These are phyloP conservation scores for Lentinula detonsa DNA, from an alignment of 768 basidiomycete species.

Conservation along the genomic window DNA sequence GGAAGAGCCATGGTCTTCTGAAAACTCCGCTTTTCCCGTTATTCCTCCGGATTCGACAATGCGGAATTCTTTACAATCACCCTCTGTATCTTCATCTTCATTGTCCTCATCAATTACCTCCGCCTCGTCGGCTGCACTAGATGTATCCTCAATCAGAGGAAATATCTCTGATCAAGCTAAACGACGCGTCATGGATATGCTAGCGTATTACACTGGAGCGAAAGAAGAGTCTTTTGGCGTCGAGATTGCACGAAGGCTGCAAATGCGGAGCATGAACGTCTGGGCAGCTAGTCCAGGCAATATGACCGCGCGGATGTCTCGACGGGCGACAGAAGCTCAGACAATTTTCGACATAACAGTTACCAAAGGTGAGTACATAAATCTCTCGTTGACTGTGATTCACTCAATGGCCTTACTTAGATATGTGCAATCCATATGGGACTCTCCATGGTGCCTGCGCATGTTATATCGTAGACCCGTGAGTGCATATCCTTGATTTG, in stretches of 20 bases:
- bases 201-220: not conserved
- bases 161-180: conserved; percentile 5
- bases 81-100: not conserved
- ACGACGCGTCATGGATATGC: not conserved
- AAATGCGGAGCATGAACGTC: conserved; percentile 5
- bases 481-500: not conserved
- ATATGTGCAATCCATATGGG: conserved; percentile 10
- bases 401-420: not conserved
- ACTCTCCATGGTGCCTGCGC: conserved; percentile 10
- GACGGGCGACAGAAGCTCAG: conserved; percentile 2
- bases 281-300: not conserved
- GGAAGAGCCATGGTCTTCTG: not conserved
- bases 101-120: not conserved
- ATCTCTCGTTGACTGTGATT: not conserved
- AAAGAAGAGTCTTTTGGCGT: conserved; percentile 5
- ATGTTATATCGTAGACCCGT: conserved; percentile 10
- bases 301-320: not conserved
- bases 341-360: conserved; percentile 8
- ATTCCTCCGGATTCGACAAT: not conserved
- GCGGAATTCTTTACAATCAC: not conserved
- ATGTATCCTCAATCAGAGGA: conserved; percentile 2
- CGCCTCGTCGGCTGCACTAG: not conserved
- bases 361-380: not conserved
- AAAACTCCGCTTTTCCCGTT: not conserved
- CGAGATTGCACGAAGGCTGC: conserved; percentile 1